A percentile compares a stretch with the other conserved stretches of the same genome.
Conservation (phyloP, 768 basidiomycete genomes). For the Goffeauzyma gilvescens region DNA sequence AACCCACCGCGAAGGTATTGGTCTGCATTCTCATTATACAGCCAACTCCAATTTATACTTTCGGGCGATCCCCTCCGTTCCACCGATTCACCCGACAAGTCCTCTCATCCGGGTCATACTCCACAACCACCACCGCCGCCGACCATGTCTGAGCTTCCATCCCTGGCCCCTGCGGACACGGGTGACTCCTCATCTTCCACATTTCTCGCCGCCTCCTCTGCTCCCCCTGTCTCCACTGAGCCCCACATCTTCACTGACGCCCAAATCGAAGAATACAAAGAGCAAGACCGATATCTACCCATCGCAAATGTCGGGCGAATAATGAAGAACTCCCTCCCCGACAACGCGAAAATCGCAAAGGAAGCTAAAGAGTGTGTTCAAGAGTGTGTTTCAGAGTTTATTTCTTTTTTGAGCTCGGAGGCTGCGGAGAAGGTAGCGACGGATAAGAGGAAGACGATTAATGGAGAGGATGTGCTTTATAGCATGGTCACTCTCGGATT, state of each 20-base stretch:
- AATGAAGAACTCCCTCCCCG: conserved; percentile 80
- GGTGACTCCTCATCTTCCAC: too few species aligned
- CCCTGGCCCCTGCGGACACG: too few species aligned
- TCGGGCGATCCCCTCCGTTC: too few species aligned
- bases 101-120: too few species aligned
- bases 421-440: conserved; percentile 84
- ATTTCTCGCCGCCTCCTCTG: too few species aligned
- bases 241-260: conserved; percentile 49
- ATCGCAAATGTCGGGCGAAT: conserved; percentile 96
- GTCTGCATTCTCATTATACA: too few species aligned
- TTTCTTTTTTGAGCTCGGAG: conserved; percentile 90
- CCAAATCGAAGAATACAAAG: conserved; percentile 81
- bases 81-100: too few species aligned
- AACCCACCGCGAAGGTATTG: too few species aligned
- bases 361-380: conserved; percentile 98
- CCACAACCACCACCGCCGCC: too few species aligned
- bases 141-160: too few species aligned
- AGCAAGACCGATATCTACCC: conserved; percentile 87
- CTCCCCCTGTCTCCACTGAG: background rate
- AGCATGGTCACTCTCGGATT: conserved; percentile 88
- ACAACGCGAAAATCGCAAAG: conserved; percentile 86
- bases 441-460: conserved; percentile 95
- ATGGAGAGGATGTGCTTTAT: conserved; percentile 87
- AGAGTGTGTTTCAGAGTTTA: conserved; percentile 96
- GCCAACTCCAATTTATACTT: too few species aligned